Evolutionary conservation across 257 asterid species (phyloP).

Genomic region (Craterostigma plantagineum): DNA sequence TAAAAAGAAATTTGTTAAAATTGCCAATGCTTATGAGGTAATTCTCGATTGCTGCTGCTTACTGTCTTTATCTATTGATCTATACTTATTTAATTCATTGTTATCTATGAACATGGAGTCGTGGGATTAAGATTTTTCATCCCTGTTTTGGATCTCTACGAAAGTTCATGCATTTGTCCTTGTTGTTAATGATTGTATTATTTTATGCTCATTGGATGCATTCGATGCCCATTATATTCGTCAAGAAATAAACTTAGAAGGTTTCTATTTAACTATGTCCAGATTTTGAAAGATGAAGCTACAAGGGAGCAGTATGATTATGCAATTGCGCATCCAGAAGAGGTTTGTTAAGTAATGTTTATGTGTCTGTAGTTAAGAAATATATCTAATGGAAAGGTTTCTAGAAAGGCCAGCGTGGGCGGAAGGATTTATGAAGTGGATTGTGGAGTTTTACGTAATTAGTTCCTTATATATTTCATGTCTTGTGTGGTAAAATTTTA

Average conservation of each 20-base stretch:
- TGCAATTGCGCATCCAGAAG: slow-evolving; percentile 95
- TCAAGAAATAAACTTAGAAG: neutral
- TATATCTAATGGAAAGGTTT: no score
- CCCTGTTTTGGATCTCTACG: no score
- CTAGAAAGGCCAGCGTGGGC: no score
- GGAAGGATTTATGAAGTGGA: no score
- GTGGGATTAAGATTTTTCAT: no score
- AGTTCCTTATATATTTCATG: neutral
- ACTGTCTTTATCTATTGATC: neutral
- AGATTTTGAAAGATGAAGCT: slow-evolving; percentile 91
- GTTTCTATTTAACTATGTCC: slow-evolving; percentile 4
- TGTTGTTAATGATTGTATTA: no score
- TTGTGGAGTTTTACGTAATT: slow-evolving; percentile 1
- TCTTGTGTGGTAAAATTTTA: neutral
- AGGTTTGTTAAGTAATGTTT: slow-evolving; percentile 38
- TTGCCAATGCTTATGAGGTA: slow-evolving; percentile 96
- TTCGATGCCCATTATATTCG: no score
- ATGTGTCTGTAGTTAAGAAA: no score
- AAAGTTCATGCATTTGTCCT: no score
- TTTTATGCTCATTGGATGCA: no score
- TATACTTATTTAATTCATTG: neutral
- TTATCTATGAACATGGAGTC: no score
- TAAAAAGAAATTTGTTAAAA: slow-evolving; percentile 58
- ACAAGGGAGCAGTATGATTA: slow-evolving; percentile 94
- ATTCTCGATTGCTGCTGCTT: slow-evolving; percentile 1